phyloP scores from a whole-genome alignment of 208 protist species.

The Phytomonas sp. region DNA sequence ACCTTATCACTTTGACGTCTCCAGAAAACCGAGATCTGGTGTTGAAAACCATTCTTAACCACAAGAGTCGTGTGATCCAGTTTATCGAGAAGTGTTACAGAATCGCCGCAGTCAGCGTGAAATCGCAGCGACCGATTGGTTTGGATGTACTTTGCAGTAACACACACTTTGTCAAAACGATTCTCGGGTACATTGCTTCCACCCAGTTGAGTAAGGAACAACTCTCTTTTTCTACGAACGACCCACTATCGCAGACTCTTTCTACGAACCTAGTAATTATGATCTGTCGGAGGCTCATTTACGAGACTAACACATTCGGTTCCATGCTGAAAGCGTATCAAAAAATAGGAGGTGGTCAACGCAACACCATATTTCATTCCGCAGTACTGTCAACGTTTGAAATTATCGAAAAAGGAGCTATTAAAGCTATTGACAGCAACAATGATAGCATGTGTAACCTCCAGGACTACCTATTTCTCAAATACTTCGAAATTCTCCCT shows the following conservation, averaged over 20 bases:
- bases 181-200: conserved; percentile 26
- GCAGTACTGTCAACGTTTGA: conserved; percentile 40
- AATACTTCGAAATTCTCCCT: conserved; percentile 34
- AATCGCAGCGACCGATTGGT: conserved; percentile 22
- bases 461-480: conserved; percentile 51
- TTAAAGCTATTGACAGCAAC: conserved; percentile 12
- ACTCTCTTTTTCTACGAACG: neutral
- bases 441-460: conserved; percentile 41
- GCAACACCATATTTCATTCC: conserved; percentile 62
- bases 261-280: conserved; percentile 20
- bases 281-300: conserved; percentile 53
- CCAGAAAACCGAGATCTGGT: conserved; percentile 43
- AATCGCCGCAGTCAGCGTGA: conserved; percentile 15
- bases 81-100: conserved; percentile 50
- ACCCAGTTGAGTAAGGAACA: neutral
- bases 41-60: conserved; percentile 45
- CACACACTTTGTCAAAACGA: conserved; percentile 43
- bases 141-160: conserved; percentile 47
- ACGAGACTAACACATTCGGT: conserved; percentile 54
- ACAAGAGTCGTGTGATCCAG: conserved; percentile 47
- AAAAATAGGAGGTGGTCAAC: conserved; percentile 32
- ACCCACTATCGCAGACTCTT: conserved; percentile 19
- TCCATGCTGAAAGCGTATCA: conserved; percentile 46
- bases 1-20: conserved; percentile 33
- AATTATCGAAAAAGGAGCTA: conserved; percentile 18